Conservation (phyloP, 2,329 filamentous ascomycete genomes). For the Helotiales sp. region DNA sequence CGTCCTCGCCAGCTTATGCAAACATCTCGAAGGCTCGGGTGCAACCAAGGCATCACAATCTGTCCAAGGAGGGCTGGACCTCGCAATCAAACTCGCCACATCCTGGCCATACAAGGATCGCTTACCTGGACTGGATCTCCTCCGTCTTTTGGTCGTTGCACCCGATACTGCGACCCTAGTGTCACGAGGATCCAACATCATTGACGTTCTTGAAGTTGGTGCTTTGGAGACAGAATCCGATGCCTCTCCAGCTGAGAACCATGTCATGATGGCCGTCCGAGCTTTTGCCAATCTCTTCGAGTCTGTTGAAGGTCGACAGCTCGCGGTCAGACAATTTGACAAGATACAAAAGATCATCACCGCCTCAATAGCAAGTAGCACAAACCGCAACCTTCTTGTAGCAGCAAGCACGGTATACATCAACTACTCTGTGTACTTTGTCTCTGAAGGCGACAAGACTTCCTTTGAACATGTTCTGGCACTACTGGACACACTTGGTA, state of each 20-base stretch:
- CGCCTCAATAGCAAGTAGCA: conserved; percentile 60
- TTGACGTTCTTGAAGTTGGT: conserved; percentile 57
- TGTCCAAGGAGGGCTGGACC: conserved; percentile 56
- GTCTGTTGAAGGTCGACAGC: conserved; percentile 66
- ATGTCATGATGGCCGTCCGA: conserved; percentile 82
- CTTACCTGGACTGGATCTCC: conserved; percentile 80
- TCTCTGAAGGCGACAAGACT: conserved; percentile 31
- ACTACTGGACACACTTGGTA: conserved; percentile 59
- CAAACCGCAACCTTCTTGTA: conserved; percentile 79
- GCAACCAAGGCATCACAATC: conserved; percentile 40
- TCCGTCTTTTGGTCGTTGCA: conserved; percentile 77
- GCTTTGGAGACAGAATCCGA: conserved; percentile 49
- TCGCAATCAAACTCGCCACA: conserved; percentile 72
- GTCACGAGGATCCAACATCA: conserved; percentile 54
- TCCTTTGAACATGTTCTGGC: conserved; percentile 43
- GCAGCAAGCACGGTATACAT: conserved; percentile 80
- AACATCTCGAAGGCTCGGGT: conserved; percentile 58
- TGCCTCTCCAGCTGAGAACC: conserved; percentile 68
- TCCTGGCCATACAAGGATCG: conserved; percentile 79
- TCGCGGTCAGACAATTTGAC: conserved; percentile 60
- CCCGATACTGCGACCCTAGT: conserved; percentile 63
- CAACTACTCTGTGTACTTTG: conserved; percentile 78
- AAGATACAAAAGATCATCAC: conserved; percentile 50
- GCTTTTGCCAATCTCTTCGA: conserved; percentile 82
- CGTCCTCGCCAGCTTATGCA: conserved; percentile 59